These are phyloP conservation scores for Thymus quinquecostatus DNA, from an alignment of 257 asterid genomes.

Conservation along the genomic window DNA sequence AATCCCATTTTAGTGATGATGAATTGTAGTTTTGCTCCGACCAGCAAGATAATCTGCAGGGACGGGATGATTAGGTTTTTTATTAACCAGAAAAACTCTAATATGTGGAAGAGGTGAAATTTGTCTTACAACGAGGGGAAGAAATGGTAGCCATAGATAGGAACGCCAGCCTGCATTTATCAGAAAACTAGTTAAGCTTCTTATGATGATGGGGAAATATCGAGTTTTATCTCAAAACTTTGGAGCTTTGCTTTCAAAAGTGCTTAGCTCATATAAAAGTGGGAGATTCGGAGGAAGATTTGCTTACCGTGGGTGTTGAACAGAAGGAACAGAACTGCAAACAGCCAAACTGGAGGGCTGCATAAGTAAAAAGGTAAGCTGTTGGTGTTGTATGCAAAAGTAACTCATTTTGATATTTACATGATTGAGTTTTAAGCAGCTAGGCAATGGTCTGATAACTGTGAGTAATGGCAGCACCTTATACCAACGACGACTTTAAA, in stretches of 20 bases:
- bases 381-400: background rate
- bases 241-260: background rate
- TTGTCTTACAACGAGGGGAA: slow-evolving; percentile 55
- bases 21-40: slow-evolving; percentile 67
- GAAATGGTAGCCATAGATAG: slow-evolving; percentile 70
- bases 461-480: slow-evolving; percentile 37
- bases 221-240: no score
- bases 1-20: slow-evolving; percentile 71
- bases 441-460: background rate
- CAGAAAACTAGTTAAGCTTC: slow-evolving; percentile 6
- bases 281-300: background rate
- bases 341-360: slow-evolving; percentile 74
- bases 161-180: slow-evolving; percentile 51
- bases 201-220: background rate
- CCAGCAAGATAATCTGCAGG: slow-evolving; percentile 56
- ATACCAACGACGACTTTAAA: slow-evolving; percentile 67
- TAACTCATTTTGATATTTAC: background rate
- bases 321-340: slow-evolving; percentile 64
- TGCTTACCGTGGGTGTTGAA: slow-evolving; percentile 66
- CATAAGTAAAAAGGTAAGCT: background rate
- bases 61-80: background rate
- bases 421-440: background rate
- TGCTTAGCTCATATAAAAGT: background rate
- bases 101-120: background rate
- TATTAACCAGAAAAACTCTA: background rate